phyloP scores from a whole-genome alignment of 805 yeast species.

The Sugiyamaella valdiviana region DNA sequence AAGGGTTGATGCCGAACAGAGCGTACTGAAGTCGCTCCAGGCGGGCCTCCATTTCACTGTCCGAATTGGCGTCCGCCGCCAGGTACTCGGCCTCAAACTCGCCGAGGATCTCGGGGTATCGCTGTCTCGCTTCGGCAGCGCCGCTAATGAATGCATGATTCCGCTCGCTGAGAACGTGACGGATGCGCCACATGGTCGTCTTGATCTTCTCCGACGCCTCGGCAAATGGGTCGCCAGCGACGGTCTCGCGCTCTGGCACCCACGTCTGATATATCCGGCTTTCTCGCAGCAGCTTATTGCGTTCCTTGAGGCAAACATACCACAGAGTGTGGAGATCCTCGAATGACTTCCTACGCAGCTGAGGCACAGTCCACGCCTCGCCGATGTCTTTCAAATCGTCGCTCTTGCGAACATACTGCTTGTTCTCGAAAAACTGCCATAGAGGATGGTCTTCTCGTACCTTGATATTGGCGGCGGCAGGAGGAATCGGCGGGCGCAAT shows the following conservation, averaged over 20 bases:
- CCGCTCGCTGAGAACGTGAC: constrained; percentile 83
- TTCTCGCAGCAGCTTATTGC: constrained; percentile 76
- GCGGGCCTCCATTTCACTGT: constrained; percentile 55
- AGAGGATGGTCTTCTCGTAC: constrained; percentile 85
- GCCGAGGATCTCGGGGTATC: constrained; percentile 44
- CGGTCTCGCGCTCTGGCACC: constrained; percentile 29
- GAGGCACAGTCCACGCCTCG: constrained; percentile 82
- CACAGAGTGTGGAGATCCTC: constrained; percentile 89
- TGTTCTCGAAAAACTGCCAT: constrained; percentile 81
- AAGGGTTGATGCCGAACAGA: constrained; percentile 75
- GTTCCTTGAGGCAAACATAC: constrained; percentile 79
- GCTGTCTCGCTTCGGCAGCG: constrained; percentile 39
- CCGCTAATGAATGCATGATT: constrained; percentile 63
- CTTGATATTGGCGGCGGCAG: constrained; percentile 64
- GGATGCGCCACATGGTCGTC: constrained; percentile 69
- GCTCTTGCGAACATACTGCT: constrained; percentile 53
- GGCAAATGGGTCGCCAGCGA: constrained; percentile 23
- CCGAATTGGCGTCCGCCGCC: constrained; percentile 47
- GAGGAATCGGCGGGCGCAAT: constrained; percentile 78
- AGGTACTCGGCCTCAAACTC: constrained; percentile 58
- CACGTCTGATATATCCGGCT: constrained; percentile 46
- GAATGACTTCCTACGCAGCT: constrained; percentile 82
- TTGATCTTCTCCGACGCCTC: constrained; percentile 41
- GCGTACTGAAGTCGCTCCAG: constrained; percentile 76
- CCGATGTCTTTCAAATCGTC: constrained; percentile 42